A percentile compares a stretch with the other conserved stretches of the same genome.
Conservation (phyloP, 257 asterid species). For the Solanum etuberosum region DNA sequence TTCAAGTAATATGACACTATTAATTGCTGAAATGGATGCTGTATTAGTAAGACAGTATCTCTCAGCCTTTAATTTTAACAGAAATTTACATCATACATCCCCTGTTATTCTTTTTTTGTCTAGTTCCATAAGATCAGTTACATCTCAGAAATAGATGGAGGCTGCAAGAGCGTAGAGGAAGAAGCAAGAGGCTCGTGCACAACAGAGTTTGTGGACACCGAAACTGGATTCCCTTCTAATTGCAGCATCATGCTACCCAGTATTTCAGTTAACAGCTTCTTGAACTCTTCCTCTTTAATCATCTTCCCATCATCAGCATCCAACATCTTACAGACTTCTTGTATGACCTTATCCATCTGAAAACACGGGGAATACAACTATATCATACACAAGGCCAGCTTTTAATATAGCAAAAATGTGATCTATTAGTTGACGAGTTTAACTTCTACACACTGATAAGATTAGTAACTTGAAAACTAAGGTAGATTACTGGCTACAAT, state of each 20-base stretch:
- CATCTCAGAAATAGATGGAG: conserved; percentile 18
- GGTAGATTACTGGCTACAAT: background rate
- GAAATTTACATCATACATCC: background rate
- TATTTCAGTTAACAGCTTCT: conserved; percentile 56
- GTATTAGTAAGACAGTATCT: background rate
- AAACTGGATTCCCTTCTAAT: conserved; percentile 64
- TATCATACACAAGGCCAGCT: background rate
- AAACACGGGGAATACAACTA: background rate
- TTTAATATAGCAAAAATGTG: background rate
- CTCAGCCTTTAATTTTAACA: background rate
- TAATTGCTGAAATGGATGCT: background rate
- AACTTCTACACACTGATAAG: background rate
- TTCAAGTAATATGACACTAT: background rate
- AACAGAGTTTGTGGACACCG: conserved; percentile 69
- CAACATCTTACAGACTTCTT: conserved; percentile 52
- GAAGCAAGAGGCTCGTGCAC: conserved; percentile 74
- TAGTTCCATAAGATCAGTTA: background rate
- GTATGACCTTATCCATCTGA: conserved; percentile 64
- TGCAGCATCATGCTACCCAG: conserved; percentile 75
- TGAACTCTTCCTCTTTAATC: conserved; percentile 84
- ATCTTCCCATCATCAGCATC: conserved; percentile 45
- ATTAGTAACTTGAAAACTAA: background rate
- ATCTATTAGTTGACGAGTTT: background rate
- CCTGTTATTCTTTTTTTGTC: background rate
- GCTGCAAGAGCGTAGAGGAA: conserved; percentile 57